phyloP scores from a whole-genome alignment of 192 early-diverging fungal genomes.

The Coemansia sp. region DNA sequence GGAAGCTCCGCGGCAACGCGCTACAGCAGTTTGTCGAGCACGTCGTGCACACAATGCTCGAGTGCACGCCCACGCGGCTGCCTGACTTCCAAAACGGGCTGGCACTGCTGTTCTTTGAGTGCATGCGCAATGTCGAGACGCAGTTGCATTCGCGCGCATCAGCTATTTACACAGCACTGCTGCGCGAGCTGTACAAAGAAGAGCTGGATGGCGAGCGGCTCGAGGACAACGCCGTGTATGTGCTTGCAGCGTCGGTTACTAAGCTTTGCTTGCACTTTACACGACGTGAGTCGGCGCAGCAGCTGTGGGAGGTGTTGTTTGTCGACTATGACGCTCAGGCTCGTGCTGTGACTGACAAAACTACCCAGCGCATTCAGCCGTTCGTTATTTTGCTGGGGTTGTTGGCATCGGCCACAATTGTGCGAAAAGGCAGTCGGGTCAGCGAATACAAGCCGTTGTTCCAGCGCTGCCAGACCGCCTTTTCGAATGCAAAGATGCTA shows the following conservation, averaged over 20 bases:
- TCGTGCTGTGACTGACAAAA: constrained; percentile 3
- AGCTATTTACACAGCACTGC: constrained; percentile 39
- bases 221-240: constrained; percentile 24
- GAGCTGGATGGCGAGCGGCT: constrained; percentile 12
- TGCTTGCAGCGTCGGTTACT: constrained; percentile 25
- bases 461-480: constrained; percentile 32
- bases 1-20: constrained; percentile 67
- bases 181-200: constrained; percentile 37
- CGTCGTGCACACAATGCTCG: constrained; percentile 56
- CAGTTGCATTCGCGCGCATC: constrained; percentile 59
- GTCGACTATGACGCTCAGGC: constrained; percentile 27
- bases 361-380: constrained; percentile 17
- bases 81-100: constrained; percentile 70
- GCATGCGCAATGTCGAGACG: constrained; percentile 66
- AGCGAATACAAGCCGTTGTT: constrained; percentile 32
- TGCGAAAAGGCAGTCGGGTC: constrained; percentile 50
- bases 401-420: constrained; percentile 23
- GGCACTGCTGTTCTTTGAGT: constrained; percentile 79
- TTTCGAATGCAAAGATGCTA: constrained; percentile 14
- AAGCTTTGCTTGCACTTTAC: constrained; percentile 41
- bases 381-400: constrained; percentile 21
- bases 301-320: constrained; percentile 36
- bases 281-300: constrained; percentile 25
- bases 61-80: constrained; percentile 26
- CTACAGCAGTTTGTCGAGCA: constrained; percentile 63